Conservation (phyloP, 2,329 filamentous ascomycete genomes). For the Aspergillus pseudoviridinutans region DNA sequence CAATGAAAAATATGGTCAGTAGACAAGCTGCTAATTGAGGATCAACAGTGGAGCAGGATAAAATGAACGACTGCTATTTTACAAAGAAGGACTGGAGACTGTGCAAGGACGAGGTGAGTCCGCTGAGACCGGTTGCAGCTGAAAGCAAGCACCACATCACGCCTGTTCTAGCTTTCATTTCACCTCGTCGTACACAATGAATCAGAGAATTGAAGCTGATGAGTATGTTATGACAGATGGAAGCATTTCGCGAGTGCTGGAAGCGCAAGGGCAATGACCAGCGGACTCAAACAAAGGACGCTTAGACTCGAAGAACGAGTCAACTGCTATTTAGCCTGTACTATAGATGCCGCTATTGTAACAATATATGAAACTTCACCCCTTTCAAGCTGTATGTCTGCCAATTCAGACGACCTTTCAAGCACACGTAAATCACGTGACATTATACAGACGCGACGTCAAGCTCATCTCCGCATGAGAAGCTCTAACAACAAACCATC, state of each 20-base stretch:
- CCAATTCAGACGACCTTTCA: neutral
- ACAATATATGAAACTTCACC: neutral
- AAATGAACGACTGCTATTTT: slow-evolving; percentile 92
- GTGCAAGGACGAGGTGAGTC: slow-evolving; percentile 79
- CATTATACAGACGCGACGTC: slow-evolving; percentile 3
- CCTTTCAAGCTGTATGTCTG: neutral
- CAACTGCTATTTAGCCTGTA: neutral
- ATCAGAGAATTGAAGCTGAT: neutral
- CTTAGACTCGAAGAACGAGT: slow-evolving; percentile 28
- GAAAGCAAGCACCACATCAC: neutral
- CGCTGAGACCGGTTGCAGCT: neutral
- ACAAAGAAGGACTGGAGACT: slow-evolving; percentile 94
- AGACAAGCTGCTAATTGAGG: slow-evolving; percentile 2
- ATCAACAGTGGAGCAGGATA: slow-evolving; percentile 72
- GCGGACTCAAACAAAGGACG: slow-evolving; percentile 73
- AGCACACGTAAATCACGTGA: slow-evolving; percentile 21
- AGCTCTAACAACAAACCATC: slow-evolving; percentile 1
- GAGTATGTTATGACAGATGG: slow-evolving; percentile 62
- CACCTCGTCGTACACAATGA: no score
- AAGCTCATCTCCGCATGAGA: neutral
- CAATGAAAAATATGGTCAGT: neutral
- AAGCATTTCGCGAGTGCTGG: slow-evolving; percentile 85
- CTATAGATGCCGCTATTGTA: neutral
- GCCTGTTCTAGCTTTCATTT: neutral
- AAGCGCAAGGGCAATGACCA: slow-evolving; percentile 82